Evolutionary conservation across 352 stramenopile genomes (phyloP).

Genomic region (Phytophthora litchii): DNA sequence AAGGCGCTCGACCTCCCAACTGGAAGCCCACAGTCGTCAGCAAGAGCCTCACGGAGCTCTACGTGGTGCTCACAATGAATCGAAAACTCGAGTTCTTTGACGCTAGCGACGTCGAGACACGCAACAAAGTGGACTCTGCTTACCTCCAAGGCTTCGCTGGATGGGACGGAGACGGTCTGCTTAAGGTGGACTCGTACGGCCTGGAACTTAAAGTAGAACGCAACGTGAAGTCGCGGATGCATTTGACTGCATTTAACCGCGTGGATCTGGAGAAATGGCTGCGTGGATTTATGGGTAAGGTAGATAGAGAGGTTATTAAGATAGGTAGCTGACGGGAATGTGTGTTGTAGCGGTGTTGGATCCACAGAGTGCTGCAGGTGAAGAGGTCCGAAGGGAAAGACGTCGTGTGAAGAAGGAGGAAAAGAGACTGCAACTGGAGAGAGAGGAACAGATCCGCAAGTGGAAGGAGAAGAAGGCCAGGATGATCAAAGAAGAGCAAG

Average conservation of each 20-base stretch:
- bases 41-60: conserved; percentile 52
- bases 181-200: conserved; percentile 80
- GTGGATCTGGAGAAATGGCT: conserved; percentile 86
- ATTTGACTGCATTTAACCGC: conserved; percentile 79
- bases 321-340: too few relatives aligned
- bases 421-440: conserved; percentile 58
- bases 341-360: conserved; percentile 54
- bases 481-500: conserved; percentile 59
- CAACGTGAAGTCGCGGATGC: conserved; percentile 54
- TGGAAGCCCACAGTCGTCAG: conserved; percentile 5
- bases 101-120: conserved; percentile 31
- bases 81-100: conserved; percentile 84
- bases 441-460: conserved; percentile 69
- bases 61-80: conserved; percentile 79
- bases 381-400: conserved; percentile 65
- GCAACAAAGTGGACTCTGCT: conserved; percentile 42
- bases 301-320: too few relatives aligned
- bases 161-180: conserved; percentile 74
- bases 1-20: conserved; percentile 15
- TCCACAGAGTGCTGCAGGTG: conserved; percentile 54
- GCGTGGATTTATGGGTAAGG: conserved; percentile 54
- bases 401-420: conserved; percentile 65
- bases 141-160: conserved; percentile 75
- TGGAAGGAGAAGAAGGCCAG: conserved; percentile 70
- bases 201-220: conserved; percentile 81